Percentiles rank a stretch among this genome's conserved stretches.
These are phyloP conservation scores for Bipolaris cookei DNA, from an alignment of 2,329 filamentous ascomycete species.

Conservation along the genomic window DNA sequence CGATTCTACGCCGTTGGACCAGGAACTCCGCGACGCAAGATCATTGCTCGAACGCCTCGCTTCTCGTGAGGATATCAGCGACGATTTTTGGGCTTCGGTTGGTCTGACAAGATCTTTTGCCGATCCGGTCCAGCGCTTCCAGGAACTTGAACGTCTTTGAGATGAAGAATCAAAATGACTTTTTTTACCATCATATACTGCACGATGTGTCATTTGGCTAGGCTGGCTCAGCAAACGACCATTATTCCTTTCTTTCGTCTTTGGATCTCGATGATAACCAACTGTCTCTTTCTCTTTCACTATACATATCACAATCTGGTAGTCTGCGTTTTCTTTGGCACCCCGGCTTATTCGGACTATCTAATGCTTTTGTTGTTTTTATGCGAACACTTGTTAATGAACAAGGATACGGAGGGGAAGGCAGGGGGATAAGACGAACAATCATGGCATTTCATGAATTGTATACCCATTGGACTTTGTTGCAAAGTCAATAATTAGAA, in stretches of 20 bases:
- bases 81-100: constrained; percentile 74
- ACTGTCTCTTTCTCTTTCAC: background rate
- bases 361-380: too few species aligned
- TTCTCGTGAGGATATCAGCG: constrained; percentile 75
- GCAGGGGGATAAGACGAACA: too few species aligned
- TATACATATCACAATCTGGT: background rate
- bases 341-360: background rate
- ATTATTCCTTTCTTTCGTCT: background rate
- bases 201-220: background rate
- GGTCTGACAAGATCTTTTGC: constrained; percentile 48
- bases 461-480: too few species aligned
- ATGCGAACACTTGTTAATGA: too few species aligned
- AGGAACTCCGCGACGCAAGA: constrained; percentile 69
- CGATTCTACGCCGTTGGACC: constrained; percentile 32
- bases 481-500: too few species aligned
- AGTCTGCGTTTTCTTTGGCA: background rate
- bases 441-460: too few species aligned
- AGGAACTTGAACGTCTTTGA: constrained; percentile 40
- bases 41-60: constrained; percentile 73
- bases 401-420: too few species aligned
- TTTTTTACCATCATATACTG: background rate
- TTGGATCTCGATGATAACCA: background rate
- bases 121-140: constrained; percentile 44
- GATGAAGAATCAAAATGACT: background rate
- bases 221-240: constrained; percentile 8